phyloP scores from a whole-genome alignment of 306 rosid genomes.

The Glycine tomentella region DNA sequence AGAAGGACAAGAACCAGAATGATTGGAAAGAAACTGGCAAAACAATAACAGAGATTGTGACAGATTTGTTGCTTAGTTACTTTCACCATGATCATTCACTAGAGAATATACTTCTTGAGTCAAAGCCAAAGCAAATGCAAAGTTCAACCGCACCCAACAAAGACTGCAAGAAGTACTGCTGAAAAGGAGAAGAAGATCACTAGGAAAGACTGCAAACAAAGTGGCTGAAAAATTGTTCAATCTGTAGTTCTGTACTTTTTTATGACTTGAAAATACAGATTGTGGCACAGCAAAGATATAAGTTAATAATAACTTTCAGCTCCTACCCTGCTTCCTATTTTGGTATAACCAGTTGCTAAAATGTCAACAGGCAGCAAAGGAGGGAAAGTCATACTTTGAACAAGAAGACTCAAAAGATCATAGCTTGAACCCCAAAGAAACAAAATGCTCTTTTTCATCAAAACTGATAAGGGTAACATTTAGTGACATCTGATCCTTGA shows the following conservation, averaged over 20 bases:
- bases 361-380: conserved; percentile 32
- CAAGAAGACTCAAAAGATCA: conserved; percentile 1
- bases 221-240: conserved; percentile 4
- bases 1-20: conserved; percentile 49
- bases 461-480: conserved; percentile 25
- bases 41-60: conserved; percentile 38
- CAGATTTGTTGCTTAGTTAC: conserved; percentile 39
- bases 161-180: conserved; percentile 4
- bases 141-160: too few species aligned
- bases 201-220: neutral
- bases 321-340: neutral
- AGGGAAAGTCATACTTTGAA: conserved; percentile 5
- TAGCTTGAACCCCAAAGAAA: neutral
- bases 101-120: neutral
- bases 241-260: conserved; percentile 6
- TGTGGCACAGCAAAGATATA: neutral
- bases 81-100: conserved; percentile 55
- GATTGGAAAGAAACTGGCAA: conserved; percentile 33
- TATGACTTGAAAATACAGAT: neutral
- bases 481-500: neutral
- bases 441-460: neutral
- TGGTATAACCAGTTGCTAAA: conserved; percentile 40
- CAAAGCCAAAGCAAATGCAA: neutral
- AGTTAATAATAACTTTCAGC: neutral
- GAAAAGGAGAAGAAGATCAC: conserved; percentile 18